Base-by-base conservation (phyloP, 2,329 filamentous ascomycete genomes). In the Diplodia seriata region DNA sequence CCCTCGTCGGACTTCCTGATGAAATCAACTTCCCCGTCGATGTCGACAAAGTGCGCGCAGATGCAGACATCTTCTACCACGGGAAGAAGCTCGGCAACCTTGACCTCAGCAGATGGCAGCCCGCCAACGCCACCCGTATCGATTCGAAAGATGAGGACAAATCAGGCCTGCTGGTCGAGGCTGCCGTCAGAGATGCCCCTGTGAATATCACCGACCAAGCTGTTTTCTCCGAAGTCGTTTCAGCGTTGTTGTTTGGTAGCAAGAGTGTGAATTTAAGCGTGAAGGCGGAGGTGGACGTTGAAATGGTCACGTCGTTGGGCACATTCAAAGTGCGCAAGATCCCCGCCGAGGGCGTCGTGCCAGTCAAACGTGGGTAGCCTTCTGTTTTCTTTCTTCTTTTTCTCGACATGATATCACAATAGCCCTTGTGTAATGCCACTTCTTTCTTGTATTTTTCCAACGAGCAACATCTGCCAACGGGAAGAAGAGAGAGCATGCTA, bases 281-380 rank as follows among this genome's bases (percentile, higher is more conserved):
- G 71, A 85, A 90, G 73, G 93, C 94, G 26, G 84, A 86, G 53
- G 93, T 98, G 68, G 92, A 97, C 78, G 91, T 94, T 71, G 88
- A 91, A 74, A 87, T 97, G 63, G 84, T 89, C 68, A 97, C 94
- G 36, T 89, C 91, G 31, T 84, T 99, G 70, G 95, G 95, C 59
- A 84, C 90, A 72, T 87, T 98, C 75, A 86, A 90, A 66, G 83
- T 98, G 74, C 92, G 92, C 78, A 89, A 90, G 72, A 90, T 99
- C 74, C 94, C 94, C 57, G 93, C 78, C 53, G 86, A 93, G 83
- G 94, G 95, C 73, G 87, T 90, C 75, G 89, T 99, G 76, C 91
- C 91, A 80, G 88, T 98, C 83, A 96, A 97, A 87, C 91, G 93
- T 97, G 90, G 89, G 94, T 92, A 62, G 84, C 80, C 85, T 84